phyloP scores from a whole-genome alignment of 148 eudicot genomes.

The Vaccinium myrtillus region DNA sequence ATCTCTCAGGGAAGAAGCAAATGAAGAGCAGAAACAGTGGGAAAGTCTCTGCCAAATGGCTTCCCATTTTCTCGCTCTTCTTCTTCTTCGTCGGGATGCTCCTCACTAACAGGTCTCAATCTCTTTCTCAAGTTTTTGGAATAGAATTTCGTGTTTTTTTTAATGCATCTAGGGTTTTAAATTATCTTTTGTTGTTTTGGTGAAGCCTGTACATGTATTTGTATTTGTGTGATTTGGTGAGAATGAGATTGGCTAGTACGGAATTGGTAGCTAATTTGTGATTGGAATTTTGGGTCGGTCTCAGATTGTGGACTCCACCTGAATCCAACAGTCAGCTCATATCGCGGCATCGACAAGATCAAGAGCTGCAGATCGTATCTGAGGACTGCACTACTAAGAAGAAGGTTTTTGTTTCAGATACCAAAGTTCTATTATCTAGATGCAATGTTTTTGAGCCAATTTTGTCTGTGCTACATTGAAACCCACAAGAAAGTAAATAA shows the following conservation, averaged over 20 bases:
- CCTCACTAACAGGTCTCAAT: conserved; percentile 66
- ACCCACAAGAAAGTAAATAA: not conserved
- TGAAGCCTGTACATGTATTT: not conserved
- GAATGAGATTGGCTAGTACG: conserved; percentile 8
- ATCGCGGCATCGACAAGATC: conserved; percentile 55
- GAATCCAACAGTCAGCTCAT: conserved; percentile 65
- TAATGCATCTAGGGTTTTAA: not conserved
- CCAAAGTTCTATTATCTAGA: not conserved
- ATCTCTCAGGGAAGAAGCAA: conserved; percentile 1
- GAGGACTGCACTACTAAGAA: conserved; percentile 71
- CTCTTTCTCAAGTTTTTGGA: not conserved
- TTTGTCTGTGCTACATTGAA: not conserved
- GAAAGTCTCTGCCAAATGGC: conserved; percentile 65
- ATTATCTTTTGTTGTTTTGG: conserved; percentile 3
- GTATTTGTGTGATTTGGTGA: not conserved
- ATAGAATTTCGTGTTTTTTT: too few relatives aligned
- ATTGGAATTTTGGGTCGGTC: conserved; percentile 1
- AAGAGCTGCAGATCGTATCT: conserved; percentile 64
- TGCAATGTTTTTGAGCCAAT: not conserved
- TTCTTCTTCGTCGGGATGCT: conserved; percentile 81
- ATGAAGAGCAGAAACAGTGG: conserved; percentile 61
- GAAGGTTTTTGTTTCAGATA: conserved; percentile 33
- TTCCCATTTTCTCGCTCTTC: conserved; percentile 55
- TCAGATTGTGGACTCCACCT: conserved; percentile 59
- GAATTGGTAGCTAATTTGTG: not conserved